phyloP scores from a whole-genome alignment of 169 alveolate genomes.

The Neospora caninum region DNA sequence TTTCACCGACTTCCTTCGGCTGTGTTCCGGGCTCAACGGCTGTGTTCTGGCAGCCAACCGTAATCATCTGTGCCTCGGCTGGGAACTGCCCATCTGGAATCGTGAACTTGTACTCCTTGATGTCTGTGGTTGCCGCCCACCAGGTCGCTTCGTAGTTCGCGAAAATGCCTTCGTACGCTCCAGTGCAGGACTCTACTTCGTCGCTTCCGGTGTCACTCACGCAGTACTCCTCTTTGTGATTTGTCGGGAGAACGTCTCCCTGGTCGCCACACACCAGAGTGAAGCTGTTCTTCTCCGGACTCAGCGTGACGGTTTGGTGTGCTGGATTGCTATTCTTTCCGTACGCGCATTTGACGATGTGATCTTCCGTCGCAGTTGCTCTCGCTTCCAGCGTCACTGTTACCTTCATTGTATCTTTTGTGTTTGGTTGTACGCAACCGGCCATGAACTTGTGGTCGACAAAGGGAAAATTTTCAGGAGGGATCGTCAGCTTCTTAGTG shows the following conservation, averaged over 20 bases:
- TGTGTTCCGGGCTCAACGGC: no score
- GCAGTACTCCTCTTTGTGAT: conserved; percentile 1
- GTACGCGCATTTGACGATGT: neutral
- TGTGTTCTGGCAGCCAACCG: neutral
- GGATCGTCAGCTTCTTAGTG: neutral
- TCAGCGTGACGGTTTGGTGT: neutral
- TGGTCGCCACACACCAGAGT: neutral
- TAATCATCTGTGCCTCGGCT: neutral
- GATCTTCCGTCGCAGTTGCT: neutral
- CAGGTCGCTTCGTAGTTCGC: neutral
- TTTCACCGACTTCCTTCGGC: neutral
- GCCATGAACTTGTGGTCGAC: neutral
- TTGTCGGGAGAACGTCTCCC: neutral
- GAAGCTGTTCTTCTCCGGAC: neutral
- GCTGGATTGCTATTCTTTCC: neutral
- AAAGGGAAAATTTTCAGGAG: neutral
- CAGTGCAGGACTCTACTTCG: neutral
- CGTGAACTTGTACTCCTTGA: neutral
- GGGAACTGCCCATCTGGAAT: neutral
- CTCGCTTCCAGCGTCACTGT: neutral
- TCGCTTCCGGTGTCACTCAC: no score
- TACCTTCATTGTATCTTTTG: neutral
- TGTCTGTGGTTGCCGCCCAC: neutral
- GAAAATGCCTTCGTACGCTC: neutral
- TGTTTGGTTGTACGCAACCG: neutral